Base-by-base conservation (phyloP, 2,329 filamentous ascomycete species). In the Fusarium ambrosium region DNA sequence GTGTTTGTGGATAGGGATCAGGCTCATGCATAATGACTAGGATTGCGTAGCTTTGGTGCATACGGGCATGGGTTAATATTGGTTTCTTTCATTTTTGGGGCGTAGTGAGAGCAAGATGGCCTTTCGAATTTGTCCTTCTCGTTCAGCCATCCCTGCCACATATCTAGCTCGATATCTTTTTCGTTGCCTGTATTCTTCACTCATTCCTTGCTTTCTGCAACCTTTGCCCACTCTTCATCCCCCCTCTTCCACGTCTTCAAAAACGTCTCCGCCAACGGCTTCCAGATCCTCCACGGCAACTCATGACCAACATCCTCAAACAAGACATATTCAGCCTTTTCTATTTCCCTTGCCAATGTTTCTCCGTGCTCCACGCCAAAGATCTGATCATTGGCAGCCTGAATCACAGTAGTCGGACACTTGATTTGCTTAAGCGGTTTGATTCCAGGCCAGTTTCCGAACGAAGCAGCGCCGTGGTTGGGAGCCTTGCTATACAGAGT, bases 351-450 rank as follows among this genome's bases (percentile, higher is more conserved):
- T 3, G 61, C 74, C 48, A 82, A 51, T 0, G 77, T 78, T 34
- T 81, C 66, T 2, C 73, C 79, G 29, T 82, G 80, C 36, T 63
- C 68, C 41, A 70, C 60, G 0, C 77, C 75, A 69, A 82, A 81
- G 7, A 78, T 61, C 55, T 80, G 81, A 37, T 81, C 80, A 32
- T 81, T 78, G 4, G 55, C 76, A 4, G 76, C 77, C 53, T 81
- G 79, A 27, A 81, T 69, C 14, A 82, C 79, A 1, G 77, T 77
- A 1, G 79, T 70, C 13, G 80, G 78, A 20, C 79, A 81, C 2
- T 53, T 71, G 27, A 82, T 62, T 4, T 69, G 16, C 34, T 73
- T 71, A 36, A 81, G 73, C 9, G 61, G 59, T 27, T 79, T 72
- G 20, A 48, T 68, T 1, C 78, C 75, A 18, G 80, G 78, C 76